These are phyloP conservation scores for Yamadazyma tumulicola DNA, from an alignment of 805 yeast genomes.

Conservation along the genomic window DNA sequence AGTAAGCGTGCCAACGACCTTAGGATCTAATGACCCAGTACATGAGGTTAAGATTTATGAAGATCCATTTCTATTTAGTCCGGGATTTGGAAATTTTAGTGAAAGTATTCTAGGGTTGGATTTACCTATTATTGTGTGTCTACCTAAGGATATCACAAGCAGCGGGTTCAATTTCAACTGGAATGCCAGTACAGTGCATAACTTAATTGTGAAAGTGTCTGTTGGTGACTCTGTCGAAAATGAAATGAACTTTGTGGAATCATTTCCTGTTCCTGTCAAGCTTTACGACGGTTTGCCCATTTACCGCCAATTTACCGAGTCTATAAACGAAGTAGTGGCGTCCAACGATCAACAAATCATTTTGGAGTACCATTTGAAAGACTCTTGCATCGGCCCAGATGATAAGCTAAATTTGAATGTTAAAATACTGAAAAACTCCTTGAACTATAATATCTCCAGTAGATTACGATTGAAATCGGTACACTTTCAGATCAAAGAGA, in stretches of 20 bases:
- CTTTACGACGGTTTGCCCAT: constrained; percentile 56
- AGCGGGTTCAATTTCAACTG: constrained; percentile 48
- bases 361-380: constrained; percentile 45
- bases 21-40: constrained; percentile 33
- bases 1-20: constrained; percentile 36
- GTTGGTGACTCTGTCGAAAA: constrained; percentile 27
- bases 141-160: constrained; percentile 51
- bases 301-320: constrained; percentile 52
- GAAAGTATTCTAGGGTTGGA: constrained; percentile 49
- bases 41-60: constrained; percentile 33
- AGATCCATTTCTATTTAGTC: constrained; percentile 33
- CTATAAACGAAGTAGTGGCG: constrained; percentile 39
- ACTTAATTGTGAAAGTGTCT: constrained; percentile 37
- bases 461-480: constrained; percentile 42
- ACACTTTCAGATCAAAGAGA: constrained; percentile 49
- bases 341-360: constrained; percentile 49
- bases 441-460: constrained; percentile 25
- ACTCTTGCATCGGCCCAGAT: constrained; percentile 55
- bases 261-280: constrained; percentile 53
- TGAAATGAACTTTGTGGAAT: constrained; percentile 28
- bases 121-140: constrained; percentile 54
- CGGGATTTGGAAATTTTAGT: constrained; percentile 38
- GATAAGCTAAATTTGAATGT: constrained; percentile 43
- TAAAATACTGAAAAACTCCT: constrained; percentile 39
- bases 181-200: constrained; percentile 47